Evolutionary conservation across 2,329 filamentous ascomycete genomes (phyloP), one percentile per base, ranked within the genome.

Genomic region (Sclerotinia minor): DNA sequence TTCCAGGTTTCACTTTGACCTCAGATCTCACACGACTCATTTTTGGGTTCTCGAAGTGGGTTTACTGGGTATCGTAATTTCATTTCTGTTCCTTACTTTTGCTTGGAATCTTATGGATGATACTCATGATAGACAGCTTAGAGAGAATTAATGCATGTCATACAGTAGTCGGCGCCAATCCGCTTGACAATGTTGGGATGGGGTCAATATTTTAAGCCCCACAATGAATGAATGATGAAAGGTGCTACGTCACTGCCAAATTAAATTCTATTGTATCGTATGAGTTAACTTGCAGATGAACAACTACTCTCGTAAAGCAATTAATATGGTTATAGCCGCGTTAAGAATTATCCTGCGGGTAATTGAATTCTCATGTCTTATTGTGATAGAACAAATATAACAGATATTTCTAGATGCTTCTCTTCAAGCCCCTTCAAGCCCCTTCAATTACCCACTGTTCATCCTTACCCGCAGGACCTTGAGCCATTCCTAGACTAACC

Each of bases 1-100:
- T 44, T 60, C 24, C 64, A 53, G 24, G 55, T 47, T 52, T 67
- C 54, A 52, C 26, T 52, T 41, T 21, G 26, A 67, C 35, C 24
- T n/a, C n/a, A 52, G 26, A 26, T 55, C 32, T 72, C 60, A 72
- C 41, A 64, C 64, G 45, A 53, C 32, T 52, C 35, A 4, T 55
- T 45, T 52, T 41, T n/a, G 35, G 17, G 7, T 44, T 29, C 7
- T 45, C 44, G 19, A 35, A 21, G 63, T 47, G 50, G 50, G 32
- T 24, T 29, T 21, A 65, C 26, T 44, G 32, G 50, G 49, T 53
- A 19, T 44, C 24, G 29, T 44, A 47, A 5, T 54, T 38, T n/a
- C 19, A 57, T 64, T 35, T 3, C 15, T 44, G 9, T n/a, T 29
- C 24, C 49, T 54, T 50, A 26, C 19, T 61, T 13, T 50, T 11